A percentile compares a stretch with the other conserved stretches of the same genome.
These are phyloP conservation scores for Coniochaeta sp. DNA, from an alignment of 2,329 filamentous ascomycete species.

Conservation along the genomic window DNA sequence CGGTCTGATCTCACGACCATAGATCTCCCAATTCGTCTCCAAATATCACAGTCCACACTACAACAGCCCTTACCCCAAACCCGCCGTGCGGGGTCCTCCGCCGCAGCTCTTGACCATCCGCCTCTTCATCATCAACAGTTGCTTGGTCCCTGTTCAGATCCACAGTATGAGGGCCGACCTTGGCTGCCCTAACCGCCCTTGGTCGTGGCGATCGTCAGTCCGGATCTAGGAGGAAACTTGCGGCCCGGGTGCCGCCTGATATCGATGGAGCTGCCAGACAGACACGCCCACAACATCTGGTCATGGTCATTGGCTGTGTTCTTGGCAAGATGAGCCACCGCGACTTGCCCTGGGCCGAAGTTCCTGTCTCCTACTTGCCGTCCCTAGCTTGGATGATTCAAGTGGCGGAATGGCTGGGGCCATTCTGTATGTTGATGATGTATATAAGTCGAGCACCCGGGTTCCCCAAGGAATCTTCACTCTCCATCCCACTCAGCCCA, in stretches of 20 bases:
- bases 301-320: neutral
- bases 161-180: neutral
- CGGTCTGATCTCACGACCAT: neutral
- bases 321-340: neutral
- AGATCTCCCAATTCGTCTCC: neutral
- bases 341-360: neutral
- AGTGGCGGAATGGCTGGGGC: neutral
- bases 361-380: neutral
- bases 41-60: neutral
- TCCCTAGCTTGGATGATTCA: neutral
- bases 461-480: neutral
- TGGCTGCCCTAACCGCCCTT: neutral
- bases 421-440: neutral
- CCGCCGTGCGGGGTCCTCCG: neutral
- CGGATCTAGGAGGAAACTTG: neutral
- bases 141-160: neutral
- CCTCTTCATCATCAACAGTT: neutral
- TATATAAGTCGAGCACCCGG: neutral
- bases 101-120: neutral
- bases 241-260: neutral
- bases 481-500: neutral
- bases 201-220: constrained; percentile 1
- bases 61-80: neutral
- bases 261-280: neutral
- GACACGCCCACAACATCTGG: neutral